Evolutionary conservation across 116 monocot species (phyloP), one percentile per base, ranked within the genome.

Genomic region (Papilionanthe hybrid): DNA sequence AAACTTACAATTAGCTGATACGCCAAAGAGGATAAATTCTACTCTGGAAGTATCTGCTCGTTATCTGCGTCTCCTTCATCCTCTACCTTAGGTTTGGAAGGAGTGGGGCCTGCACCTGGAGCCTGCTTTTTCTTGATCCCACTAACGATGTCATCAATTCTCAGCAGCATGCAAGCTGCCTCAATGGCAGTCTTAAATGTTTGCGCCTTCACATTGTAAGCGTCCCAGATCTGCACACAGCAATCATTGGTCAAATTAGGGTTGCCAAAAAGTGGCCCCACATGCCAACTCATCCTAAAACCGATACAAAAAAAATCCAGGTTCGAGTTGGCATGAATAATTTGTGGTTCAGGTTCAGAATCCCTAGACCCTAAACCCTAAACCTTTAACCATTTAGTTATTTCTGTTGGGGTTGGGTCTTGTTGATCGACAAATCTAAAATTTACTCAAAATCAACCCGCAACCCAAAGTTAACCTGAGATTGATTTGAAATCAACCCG

Each of bases 91-190:
- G 93, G 84, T 81, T 96, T 85, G 5, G 88, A 76, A 18, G 85
- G 86, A 28, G 85, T 78, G 15, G 87, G 79, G 0, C 88, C 86
- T 28, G 91, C 48, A 4, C 92, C 96, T 49, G 92, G 90, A 79
- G 93, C 83, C 80, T 91, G 90, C 82, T 93, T 91, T 86, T 93
- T 93, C 90, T 96, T 96, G 41, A 96, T 93, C 42, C 96, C 96
- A 67, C 93, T 96, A 37, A 96, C 96, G 30, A 96, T 90, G 72
- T 96, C 93, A 72, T 96, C 93, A 10, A 93, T 96, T 85, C 93
- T 88, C 84, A 96, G 72, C 66, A 96, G 83, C 93, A 96, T 96
- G 79, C 90, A 90, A 76, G 93, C 93, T 10, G 96, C 93, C 81
- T 96, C 96, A 7, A 96, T 96, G 37, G 93, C 91, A 0, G 96